Evolutionary conservation across 2,329 filamentous ascomycete genomes (phyloP), one percentile per base, ranked within the genome.

Genomic region (Balansia obtecta): DNA sequence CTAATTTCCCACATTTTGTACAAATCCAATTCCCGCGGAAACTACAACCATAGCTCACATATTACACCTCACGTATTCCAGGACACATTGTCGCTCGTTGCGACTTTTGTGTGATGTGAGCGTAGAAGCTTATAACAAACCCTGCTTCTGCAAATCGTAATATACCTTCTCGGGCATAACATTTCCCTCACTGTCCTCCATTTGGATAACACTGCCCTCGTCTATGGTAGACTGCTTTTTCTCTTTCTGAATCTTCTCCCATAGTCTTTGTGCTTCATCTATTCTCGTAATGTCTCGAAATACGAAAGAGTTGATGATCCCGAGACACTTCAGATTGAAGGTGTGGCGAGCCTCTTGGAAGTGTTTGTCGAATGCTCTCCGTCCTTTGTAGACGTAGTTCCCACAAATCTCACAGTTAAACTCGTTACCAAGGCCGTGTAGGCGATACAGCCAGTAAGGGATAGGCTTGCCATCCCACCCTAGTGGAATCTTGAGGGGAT

Each of bases 161-260:
- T 96, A 98, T 50, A 98, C 91, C 75, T 95, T 95, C 71, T 96
- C 89, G 0, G 94, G 93, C 93, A 98, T 98, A 51, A 98, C 93
- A 61, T 98, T 97, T 45, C 93, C 93, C 64, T 95, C 87, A 0
- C 82, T 86, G 66, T 98, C 93, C 73, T 98, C 93, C 93, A 98
- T 98, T 73, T 98, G 89, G 46, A 97, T 88, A 10, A 98, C 80
- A 53, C 85, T 88, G 39, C 91, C 88, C 43, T 86, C 85, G 54
- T 84, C 82, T 1, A 84, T 74, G 64, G 82, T 85, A 55, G 82
- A 81, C 66, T 81, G 84, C 74, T 86, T 88, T 68, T 86, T 85
- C 57, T 95, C 89, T 51, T 81, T 75, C 65, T 94, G 85, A 22
- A 98, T 85, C 76, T 96, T 96, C 53, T 91, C 88, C 89, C 91